phyloP scores from a whole-genome alignment of 2,329 filamentous ascomycete genomes.

The Colletotrichum viniferum region DNA sequence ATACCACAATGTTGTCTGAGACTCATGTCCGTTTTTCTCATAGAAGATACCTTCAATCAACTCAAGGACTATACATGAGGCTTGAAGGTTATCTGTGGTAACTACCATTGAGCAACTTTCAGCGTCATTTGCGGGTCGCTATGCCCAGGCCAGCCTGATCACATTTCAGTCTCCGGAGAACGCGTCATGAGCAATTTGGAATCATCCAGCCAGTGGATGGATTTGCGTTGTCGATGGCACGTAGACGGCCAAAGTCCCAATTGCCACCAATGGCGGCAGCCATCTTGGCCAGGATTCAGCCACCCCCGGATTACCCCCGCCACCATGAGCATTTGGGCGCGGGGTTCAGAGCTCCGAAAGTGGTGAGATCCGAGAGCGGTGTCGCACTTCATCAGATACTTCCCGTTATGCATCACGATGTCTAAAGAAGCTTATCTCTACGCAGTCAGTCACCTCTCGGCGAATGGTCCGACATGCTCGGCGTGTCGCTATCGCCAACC shows the following conservation, averaged over 20 bases:
- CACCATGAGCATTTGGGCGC: not conserved
- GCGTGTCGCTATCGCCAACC: not conserved
- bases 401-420: not conserved
- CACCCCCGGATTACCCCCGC: not conserved
- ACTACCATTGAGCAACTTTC: not conserved
- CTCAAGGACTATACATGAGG: not conserved
- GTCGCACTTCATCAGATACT: not conserved
- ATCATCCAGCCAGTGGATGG: not conserved
- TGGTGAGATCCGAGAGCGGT: not conserved
- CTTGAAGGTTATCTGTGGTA: not conserved
- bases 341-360: slow-evolving; percentile 2
- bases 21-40: too few species aligned
- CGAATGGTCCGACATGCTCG: not conserved
- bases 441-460: not conserved
- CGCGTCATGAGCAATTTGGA: not conserved
- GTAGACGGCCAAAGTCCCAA: not conserved
- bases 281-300: not conserved
- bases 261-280: slow-evolving; percentile 3
- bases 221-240: not conserved
- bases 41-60: not conserved
- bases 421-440: not conserved
- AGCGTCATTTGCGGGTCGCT: not conserved
- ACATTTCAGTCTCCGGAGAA: not conserved
- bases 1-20: not conserved
- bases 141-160: not conserved